Evolutionary conservation across 495 filamentous ascomycete species (phyloP).

Genomic region (Penicillium paradoxum): DNA sequence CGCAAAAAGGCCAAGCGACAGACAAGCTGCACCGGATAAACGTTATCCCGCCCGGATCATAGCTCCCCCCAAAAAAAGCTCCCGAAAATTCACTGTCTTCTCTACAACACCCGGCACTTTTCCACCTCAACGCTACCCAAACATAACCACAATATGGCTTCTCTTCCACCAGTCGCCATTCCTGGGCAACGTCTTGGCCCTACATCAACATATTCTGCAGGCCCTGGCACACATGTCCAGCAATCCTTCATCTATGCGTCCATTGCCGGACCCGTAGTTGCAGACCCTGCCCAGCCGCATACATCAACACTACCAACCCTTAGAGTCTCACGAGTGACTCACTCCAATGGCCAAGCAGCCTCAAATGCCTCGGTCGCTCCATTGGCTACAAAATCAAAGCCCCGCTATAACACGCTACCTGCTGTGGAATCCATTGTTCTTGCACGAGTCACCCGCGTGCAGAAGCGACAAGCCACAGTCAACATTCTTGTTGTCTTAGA

Average conservation of each 20-base stretch:
- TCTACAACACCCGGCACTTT: background rate
- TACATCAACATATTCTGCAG: constrained; percentile 57
- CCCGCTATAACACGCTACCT: constrained; percentile 64
- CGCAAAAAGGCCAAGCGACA: too few relatives aligned
- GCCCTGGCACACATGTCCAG: constrained; percentile 78
- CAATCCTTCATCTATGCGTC: constrained; percentile 68
- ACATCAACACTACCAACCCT: constrained; percentile 52
- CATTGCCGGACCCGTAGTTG: constrained; percentile 54
- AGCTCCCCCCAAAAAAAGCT: constrained; percentile 16
- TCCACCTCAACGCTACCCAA: background rate
- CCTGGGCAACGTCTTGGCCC: constrained; percentile 79
- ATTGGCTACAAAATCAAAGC: constrained; percentile 17
- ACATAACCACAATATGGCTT: constrained; percentile 7
- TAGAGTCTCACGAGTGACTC: constrained; percentile 41
- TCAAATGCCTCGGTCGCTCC: constrained; percentile 17
- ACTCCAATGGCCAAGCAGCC: background rate
- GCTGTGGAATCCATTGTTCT: constrained; percentile 74
- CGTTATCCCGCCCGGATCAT: constrained; percentile 11
- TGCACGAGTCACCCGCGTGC: constrained; percentile 79
- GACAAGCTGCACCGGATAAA: constrained; percentile 12
- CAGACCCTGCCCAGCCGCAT: constrained; percentile 44
- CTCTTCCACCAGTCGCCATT: constrained; percentile 35
- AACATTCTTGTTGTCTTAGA: constrained; percentile 76
- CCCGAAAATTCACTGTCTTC: background rate
- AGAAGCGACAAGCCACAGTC: constrained; percentile 73